Conservation (phyloP, 2,329 filamentous ascomycete species). For the Chaetothyriales sp. region DNA sequence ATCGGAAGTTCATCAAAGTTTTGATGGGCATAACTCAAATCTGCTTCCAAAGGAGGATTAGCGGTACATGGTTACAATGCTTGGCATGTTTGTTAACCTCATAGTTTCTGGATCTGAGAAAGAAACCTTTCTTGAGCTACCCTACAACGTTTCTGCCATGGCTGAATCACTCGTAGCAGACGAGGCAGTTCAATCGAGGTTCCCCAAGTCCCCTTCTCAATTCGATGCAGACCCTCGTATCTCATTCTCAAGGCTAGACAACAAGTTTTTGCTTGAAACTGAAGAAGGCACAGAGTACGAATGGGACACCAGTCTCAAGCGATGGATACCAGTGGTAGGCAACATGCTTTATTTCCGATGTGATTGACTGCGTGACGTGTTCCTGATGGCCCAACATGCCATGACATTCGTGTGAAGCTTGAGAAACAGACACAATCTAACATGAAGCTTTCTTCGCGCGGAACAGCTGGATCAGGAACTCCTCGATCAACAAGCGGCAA, state of each 20-base stretch:
- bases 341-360: background rate
- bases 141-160: background rate
- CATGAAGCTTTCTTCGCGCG: slow-evolving; percentile 5
- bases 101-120: too few relatives aligned
- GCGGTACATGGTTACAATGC: too few relatives aligned
- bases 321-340: slow-evolving; percentile 58
- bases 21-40: too few relatives aligned
- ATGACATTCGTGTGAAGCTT: background rate
- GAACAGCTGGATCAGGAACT: slow-evolving; percentile 45
- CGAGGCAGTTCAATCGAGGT: slow-evolving; percentile 19
- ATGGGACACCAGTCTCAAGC: slow-evolving; percentile 56
- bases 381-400: background rate
- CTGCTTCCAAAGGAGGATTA: too few relatives aligned
- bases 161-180: background rate
- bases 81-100: background rate
- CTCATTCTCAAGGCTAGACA: slow-evolving; percentile 70
- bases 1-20: too few relatives aligned
- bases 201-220: slow-evolving; percentile 45
- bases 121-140: too few relatives aligned
- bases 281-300: slow-evolving; percentile 76
- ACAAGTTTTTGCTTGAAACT: slow-evolving; percentile 71
- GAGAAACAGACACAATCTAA: slow-evolving; percentile 6
- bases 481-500: slow-evolving; percentile 47
- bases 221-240: slow-evolving; percentile 71
- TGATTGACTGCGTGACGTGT: background rate